These are phyloP conservation scores for Pythium monospermum DNA, from an alignment of 352 stramenopile genomes.

Conservation along the genomic window DNA sequence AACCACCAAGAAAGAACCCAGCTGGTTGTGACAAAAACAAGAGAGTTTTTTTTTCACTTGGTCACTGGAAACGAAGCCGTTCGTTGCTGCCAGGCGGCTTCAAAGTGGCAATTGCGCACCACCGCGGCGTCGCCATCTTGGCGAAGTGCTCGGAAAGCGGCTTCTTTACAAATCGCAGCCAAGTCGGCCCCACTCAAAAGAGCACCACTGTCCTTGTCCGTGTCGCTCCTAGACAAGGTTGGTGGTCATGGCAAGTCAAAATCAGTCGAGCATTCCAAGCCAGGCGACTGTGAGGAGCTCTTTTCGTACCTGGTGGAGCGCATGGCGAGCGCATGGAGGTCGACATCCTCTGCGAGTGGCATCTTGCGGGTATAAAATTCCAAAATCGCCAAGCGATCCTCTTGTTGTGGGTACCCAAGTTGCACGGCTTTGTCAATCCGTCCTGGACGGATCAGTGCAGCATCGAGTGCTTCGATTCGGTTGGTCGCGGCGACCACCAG, in stretches of 20 bases:
- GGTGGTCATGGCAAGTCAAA: too few relatives aligned
- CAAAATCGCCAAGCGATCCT: constrained; percentile 67
- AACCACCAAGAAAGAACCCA: constrained; percentile 15
- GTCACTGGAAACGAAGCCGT: not conserved
- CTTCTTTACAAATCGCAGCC: constrained; percentile 69
- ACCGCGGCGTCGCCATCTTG: constrained; percentile 38
- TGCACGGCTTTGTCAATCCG: constrained; percentile 76
- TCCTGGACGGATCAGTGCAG: constrained; percentile 64
- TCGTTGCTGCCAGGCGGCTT: constrained; percentile 43
- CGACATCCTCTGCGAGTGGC: constrained; percentile 54
- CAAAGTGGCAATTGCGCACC: constrained; percentile 40
- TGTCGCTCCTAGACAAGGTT: too few relatives aligned
- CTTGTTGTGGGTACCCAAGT: constrained; percentile 40
- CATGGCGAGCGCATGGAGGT: constrained; percentile 35
- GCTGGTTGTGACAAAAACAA: not conserved
- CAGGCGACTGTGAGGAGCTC: too few relatives aligned
- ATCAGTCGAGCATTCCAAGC: too few relatives aligned
- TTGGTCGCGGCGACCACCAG: constrained; percentile 77
- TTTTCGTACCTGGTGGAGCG: constrained; percentile 33
- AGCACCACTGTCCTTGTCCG: too few relatives aligned
- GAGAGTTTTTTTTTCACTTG: not conserved
- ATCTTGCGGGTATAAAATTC: constrained; percentile 58
- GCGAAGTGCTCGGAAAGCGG: constrained; percentile 70
- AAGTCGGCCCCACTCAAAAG: constrained; percentile 36
- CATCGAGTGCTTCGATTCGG: constrained; percentile 58